Evolutionary conservation across 2,329 filamentous ascomycete species (phyloP), one percentile per base, ranked within the genome.

Genomic region (Aspergillus transmontanensis): DNA sequence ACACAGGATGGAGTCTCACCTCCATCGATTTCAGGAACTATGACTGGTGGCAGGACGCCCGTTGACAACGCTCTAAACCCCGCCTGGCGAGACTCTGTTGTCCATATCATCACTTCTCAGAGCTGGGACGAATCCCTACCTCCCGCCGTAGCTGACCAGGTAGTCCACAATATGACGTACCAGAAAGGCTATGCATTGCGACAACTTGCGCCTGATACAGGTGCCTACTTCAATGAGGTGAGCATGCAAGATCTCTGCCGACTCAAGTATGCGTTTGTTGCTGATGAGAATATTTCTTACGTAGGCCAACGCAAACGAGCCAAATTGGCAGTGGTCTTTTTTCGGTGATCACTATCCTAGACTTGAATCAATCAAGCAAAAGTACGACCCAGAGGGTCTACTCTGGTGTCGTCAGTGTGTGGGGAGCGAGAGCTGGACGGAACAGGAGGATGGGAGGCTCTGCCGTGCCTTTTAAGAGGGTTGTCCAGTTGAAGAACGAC

Each of bases 211-310:
- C 69, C 73, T 16, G 60, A 69, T 54, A 68, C 67, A 6, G 73
- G 72, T 7, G 73, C 72, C 14, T 76, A 75, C 56, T 57, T 72
- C 21, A 75, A 74, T 53, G 74, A 75, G 66, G 72, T 68, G 63
- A 43, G 14, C 9, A 5, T 6, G 1, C 12, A 3, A 48, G 6
- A 4, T 6, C 4, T 16, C 23, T 23, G 2, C 6, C 23, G 28
- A 48, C 11, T 48, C 6, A 6, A 9, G 12, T 26, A 48, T 48
- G 11, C 23, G 6, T 28, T 7, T 16, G 23, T 28, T 12, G 45
- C 45, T 48, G 12, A 48, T 16, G 45, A 12, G 34, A 28, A 48
- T 26, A 9, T 16, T 28, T 16, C 10, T 19, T 14, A 48, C 59
- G 6, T 51, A 70, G 63, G 69, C 68, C 21, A 63, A 67, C 54